Percentiles rank a stretch among this genome's conserved stretches.
phyloP scores from a whole-genome alignment of 1,284 basidiomycete species.

The Apiotrichum siamense region DNA sequence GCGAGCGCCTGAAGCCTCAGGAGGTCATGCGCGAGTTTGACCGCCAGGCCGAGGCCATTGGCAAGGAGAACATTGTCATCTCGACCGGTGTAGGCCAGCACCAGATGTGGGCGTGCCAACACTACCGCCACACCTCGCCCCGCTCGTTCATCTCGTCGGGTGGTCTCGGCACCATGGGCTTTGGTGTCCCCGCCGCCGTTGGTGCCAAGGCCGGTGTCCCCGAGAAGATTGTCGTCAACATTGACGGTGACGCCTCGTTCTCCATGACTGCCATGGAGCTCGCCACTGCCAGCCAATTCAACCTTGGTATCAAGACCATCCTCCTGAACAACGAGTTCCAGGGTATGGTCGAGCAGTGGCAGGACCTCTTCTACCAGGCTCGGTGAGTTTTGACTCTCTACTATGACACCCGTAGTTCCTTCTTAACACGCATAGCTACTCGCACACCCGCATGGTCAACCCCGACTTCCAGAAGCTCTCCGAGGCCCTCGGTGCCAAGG shows the following conservation, averaged over 20 bases:
- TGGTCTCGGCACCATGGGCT: slow-evolving; percentile 92
- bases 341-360: slow-evolving; percentile 99
- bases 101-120: slow-evolving; percentile 99
- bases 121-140: slow-evolving; percentile 84
- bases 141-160: slow-evolving; percentile 92
- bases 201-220: slow-evolving; percentile 96
- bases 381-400: no score
- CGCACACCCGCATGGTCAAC: slow-evolving; percentile 89
- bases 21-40: slow-evolving; percentile 93
- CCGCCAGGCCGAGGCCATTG: slow-evolving; percentile 59
- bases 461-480: slow-evolving; percentile 89
- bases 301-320: slow-evolving; percentile 68
- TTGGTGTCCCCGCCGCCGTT: slow-evolving; percentile 86
- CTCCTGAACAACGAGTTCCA: slow-evolving; percentile 92
- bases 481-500: slow-evolving; percentile 84
- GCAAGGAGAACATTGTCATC: slow-evolving; percentile 77
- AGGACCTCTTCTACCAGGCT: slow-evolving; percentile 87
- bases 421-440: slow-evolving; percentile 80
- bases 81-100: slow-evolving; percentile 97
- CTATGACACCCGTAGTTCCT: slow-evolving; percentile 85
- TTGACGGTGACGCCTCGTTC: slow-evolving; percentile 96
- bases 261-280: slow-evolving; percentile 99
- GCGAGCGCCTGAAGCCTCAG: slow-evolving; percentile 84
- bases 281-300: slow-evolving; percentile 81
- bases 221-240: slow-evolving; percentile 87